Percentiles rank a stretch among this genome's conserved stretches.
Evolutionary conservation across 2,329 filamentous ascomycete genomes (phyloP).

Genomic region (Sarocladium oryzae): DNA sequence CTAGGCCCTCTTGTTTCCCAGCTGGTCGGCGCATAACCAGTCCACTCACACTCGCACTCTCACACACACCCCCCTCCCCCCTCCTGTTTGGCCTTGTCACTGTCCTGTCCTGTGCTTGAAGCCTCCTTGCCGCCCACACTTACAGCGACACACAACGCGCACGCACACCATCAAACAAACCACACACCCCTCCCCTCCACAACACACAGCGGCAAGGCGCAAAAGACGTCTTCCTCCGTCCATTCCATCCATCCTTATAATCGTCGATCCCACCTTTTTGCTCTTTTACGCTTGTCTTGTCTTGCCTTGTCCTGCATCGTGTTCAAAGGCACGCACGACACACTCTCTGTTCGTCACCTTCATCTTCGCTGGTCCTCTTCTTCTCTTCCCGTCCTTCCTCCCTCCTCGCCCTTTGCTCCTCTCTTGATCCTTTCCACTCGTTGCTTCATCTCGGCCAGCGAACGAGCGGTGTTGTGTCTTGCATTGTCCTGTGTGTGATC

Average conservation of each 20-base stretch:
- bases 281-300: background rate
- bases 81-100: too few species aligned
- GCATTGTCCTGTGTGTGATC: background rate
- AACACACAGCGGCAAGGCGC: background rate
- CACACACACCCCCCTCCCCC: background rate
- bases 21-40: slow-evolving; percentile 7
- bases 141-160: background rate
- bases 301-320: slow-evolving; percentile 6
- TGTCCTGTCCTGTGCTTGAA: too few species aligned
- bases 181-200: slow-evolving; percentile 1
- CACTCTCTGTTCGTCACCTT: slow-evolving; percentile 1
- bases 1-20: background rate
- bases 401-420: background rate
- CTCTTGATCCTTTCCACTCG: background rate
- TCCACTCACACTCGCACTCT: background rate
- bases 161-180: background rate
- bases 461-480: background rate
- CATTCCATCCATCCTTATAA: slow-evolving; percentile 8
- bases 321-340: slow-evolving; percentile 6
- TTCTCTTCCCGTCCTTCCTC: background rate
- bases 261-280: slow-evolving; percentile 8
- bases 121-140: slow-evolving; percentile 4
- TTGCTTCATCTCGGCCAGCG: background rate
- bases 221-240: background rate
- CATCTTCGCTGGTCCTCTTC: slow-evolving; percentile 6